Evolutionary conservation across 1,139 yeast genomes (phyloP).

Genomic region (Pichia sp.): DNA sequence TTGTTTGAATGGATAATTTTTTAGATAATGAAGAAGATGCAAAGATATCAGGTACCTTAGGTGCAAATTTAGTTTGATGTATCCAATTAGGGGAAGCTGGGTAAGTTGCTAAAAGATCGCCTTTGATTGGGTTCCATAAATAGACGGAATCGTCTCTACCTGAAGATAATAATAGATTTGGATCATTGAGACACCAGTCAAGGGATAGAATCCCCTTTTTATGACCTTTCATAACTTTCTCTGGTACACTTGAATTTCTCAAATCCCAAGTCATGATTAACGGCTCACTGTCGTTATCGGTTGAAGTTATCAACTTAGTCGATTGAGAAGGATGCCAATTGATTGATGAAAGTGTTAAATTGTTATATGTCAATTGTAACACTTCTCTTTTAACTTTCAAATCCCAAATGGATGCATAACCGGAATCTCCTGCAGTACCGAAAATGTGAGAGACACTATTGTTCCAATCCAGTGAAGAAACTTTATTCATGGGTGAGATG

Average conservation of each 20-base stretch:
- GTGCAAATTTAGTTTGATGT: conserved; percentile 81
- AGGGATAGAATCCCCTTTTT: conserved; percentile 80
- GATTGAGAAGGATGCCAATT: conserved; percentile 84
- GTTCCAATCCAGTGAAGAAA: conserved; percentile 86
- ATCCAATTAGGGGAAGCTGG: conserved; percentile 95
- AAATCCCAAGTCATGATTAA: conserved; percentile 88
- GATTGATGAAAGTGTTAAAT: conserved; percentile 60
- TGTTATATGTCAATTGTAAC: conserved; percentile 64
- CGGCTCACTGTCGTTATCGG: conserved; percentile 75
- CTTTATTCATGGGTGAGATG: conserved; percentile 75
- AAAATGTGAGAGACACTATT: conserved; percentile 76
- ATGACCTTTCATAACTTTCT: conserved; percentile 68
- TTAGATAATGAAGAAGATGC: conserved; percentile 95
- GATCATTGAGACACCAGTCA: conserved; percentile 91
- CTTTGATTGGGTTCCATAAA: conserved; percentile 81
- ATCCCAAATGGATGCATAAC: conserved; percentile 92
- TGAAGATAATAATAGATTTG: conserved; percentile 69
- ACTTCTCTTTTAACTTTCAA: conserved; percentile 82
- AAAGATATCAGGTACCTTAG: conserved; percentile 79
- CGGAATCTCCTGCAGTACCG: conserved; percentile 79
- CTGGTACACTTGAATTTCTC: conserved; percentile 88
- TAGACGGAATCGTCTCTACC: conserved; percentile 87
- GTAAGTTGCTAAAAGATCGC: conserved; percentile 70
- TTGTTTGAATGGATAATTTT: conserved; percentile 70
- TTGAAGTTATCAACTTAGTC: conserved; percentile 82